phyloP scores from a whole-genome alignment of 1,284 basidiomycete genomes.

The Cerrena zonata region DNA sequence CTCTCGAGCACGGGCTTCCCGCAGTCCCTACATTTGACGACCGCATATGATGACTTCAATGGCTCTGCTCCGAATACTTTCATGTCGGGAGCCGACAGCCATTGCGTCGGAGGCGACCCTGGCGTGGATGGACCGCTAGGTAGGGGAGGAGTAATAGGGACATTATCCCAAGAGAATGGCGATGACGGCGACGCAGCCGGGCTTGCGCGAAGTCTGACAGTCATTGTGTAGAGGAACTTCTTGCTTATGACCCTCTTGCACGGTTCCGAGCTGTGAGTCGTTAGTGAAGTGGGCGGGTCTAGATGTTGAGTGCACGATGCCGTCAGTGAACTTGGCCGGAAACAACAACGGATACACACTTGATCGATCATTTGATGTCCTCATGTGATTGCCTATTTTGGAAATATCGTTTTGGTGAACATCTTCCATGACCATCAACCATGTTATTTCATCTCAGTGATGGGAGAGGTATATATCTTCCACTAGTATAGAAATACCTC shows the following conservation, averaged over 20 bases:
- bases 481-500: too few relatives aligned
- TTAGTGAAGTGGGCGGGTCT: too few relatives aligned
- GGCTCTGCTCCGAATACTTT: conserved; percentile 78
- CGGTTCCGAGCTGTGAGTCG: too few relatives aligned
- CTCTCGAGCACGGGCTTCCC: conserved; percentile 71
- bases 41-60: conserved; percentile 58
- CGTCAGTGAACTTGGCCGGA: neutral
- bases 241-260: too few relatives aligned
- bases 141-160: conserved; percentile 33
- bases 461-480: too few relatives aligned
- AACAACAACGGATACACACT: neutral
- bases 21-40: conserved; percentile 76
- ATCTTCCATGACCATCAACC: too few relatives aligned
- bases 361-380: neutral
- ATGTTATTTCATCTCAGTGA: too few relatives aligned
- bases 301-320: too few relatives aligned
- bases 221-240: conserved; percentile 26
- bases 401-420: too few relatives aligned
- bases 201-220: conserved; percentile 53
- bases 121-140: conserved; percentile 21
- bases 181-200: conserved; percentile 25
- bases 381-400: too few relatives aligned
- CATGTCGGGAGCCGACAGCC: conserved; percentile 82
- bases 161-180: conserved; percentile 54
- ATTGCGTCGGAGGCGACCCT: conserved; percentile 70